Evolutionary conservation across 1,284 basidiomycete genomes (phyloP).

Genomic region (Mycena citricolor): DNA sequence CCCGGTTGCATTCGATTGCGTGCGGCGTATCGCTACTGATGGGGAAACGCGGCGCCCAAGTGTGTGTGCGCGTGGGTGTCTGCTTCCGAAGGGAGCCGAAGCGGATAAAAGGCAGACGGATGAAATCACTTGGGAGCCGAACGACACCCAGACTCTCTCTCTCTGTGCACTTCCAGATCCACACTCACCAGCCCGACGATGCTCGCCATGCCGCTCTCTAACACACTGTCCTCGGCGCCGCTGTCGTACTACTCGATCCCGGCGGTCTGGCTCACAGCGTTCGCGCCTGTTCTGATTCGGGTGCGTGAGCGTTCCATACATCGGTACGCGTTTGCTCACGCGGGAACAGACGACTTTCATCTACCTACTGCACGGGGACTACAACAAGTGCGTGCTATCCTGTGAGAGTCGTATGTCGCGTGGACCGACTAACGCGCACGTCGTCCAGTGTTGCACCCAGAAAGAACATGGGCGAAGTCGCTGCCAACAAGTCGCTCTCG

Average conservation of each 20-base stretch:
- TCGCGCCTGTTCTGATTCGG: slow-evolving; percentile 35
- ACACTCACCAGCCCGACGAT: no score
- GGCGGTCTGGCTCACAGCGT: slow-evolving; percentile 36
- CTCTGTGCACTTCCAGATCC: no score
- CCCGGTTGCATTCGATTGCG: no score
- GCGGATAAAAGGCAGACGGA: no score
- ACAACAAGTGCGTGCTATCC: slow-evolving; percentile 34
- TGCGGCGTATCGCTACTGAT: no score
- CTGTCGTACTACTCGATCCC: slow-evolving; percentile 44
- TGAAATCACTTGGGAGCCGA: no score
- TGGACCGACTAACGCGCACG: neutral
- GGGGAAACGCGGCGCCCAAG: no score
- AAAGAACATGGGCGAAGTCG: slow-evolving; percentile 26
- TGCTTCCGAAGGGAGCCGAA: no score
- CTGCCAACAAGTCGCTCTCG: slow-evolving; percentile 27
- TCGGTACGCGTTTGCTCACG: neutral
- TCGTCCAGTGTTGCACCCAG: slow-evolving; percentile 33
- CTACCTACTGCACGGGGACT: slow-evolving; percentile 31
- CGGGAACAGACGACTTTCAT: slow-evolving; percentile 31
- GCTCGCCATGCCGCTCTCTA: neutral
- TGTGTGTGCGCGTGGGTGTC: no score
- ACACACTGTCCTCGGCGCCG: no score
- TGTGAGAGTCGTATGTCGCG: neutral
- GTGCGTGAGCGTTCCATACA: slow-evolving; percentile 20
- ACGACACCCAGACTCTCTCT: no score